Evolutionary conservation across 2,329 filamentous ascomycete species (phyloP).

Genomic region (Leptographium wingfieldii): DNA sequence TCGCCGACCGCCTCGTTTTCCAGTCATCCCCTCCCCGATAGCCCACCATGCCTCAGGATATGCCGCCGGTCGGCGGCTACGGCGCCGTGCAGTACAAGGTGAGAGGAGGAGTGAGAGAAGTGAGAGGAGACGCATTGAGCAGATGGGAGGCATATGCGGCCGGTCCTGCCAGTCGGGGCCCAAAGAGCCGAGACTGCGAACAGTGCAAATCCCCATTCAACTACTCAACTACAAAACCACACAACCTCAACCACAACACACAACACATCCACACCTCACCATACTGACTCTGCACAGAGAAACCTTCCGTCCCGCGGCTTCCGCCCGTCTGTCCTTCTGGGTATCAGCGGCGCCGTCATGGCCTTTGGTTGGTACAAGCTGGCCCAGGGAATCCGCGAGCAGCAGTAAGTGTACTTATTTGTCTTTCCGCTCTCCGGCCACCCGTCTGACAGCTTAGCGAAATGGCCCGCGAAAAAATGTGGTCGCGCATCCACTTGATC

Average conservation of each 20-base stretch:
- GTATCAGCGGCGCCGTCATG: constrained; percentile 68
- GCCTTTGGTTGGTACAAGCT: constrained; percentile 83
- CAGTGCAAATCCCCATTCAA: too few species aligned
- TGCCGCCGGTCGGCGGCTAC: constrained; percentile 92
- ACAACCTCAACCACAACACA: too few species aligned
- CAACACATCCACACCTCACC: too few species aligned
- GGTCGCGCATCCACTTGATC: constrained; percentile 89
- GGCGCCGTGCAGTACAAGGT: constrained; percentile 95
- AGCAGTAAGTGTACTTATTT: constrained; percentile 53
- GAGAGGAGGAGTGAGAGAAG: constrained; percentile 16
- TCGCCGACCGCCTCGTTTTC: not conserved
- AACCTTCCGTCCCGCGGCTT: constrained; percentile 89
- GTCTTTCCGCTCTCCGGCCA: not conserved
- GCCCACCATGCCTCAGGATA: constrained; percentile 83
- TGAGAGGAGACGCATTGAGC: too few species aligned
- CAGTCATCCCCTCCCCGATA: not conserved
- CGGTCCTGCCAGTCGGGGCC: too few species aligned
- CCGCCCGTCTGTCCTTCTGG: constrained; percentile 65
- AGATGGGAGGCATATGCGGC: too few species aligned
- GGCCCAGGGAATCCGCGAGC: constrained; percentile 72
- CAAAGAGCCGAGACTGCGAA: too few species aligned
- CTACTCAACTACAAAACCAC: too few species aligned
- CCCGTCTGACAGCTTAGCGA: constrained; percentile 46
- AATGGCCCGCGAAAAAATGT: constrained; percentile 94
- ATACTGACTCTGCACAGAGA: constrained; percentile 39